Conservation (phyloP, 768 basidiomycete species). For the Pulveroboletus frians region DNA sequence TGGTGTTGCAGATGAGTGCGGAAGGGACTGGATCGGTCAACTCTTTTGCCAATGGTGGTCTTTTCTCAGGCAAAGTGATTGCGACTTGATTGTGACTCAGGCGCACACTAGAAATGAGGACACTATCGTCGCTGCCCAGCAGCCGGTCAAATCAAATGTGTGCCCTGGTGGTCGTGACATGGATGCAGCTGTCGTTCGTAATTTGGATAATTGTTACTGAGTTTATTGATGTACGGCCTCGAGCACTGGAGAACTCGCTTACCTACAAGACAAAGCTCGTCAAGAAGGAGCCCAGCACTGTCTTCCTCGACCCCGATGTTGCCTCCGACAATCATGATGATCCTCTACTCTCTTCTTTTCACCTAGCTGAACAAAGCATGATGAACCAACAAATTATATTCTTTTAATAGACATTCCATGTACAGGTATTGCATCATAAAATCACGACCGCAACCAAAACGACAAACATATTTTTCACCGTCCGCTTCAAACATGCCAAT, state of each 20-base stretch:
- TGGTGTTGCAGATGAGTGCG: conserved; percentile 36
- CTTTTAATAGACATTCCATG: too few species aligned
- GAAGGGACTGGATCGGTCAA: conserved; percentile 81
- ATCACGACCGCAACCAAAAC: too few species aligned
- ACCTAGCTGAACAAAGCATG: conserved; percentile 82
- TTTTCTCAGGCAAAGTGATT: conserved; percentile 86
- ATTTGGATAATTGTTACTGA: too few species aligned
- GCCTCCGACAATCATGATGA: conserved; percentile 87
- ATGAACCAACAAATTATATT: too few species aligned
- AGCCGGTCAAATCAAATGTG: conserved; percentile 90
- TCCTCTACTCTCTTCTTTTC: conserved; percentile 89
- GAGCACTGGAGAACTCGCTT: conserved; percentile 63
- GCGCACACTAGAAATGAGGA: conserved; percentile 91
- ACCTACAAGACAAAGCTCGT: conserved; percentile 90
- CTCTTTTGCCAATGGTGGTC: conserved; percentile 82
- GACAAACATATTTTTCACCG: too few species aligned
- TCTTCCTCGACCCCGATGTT: conserved; percentile 87
- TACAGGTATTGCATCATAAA: too few species aligned
- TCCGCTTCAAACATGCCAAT: too few species aligned
- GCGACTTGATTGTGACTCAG: conserved; percentile 88
- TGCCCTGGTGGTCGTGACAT: conserved; percentile 41
- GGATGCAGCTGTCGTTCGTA: too few species aligned
- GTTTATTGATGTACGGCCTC: too few species aligned
- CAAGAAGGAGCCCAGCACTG: conserved; percentile 94
- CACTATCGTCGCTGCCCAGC: conserved; percentile 92